Percentiles rank a stretch among this genome's conserved stretches.
These are phyloP conservation scores for Mycena vitilis DNA, from an alignment of 768 basidiomycete species.

Conservation along the genomic window DNA sequence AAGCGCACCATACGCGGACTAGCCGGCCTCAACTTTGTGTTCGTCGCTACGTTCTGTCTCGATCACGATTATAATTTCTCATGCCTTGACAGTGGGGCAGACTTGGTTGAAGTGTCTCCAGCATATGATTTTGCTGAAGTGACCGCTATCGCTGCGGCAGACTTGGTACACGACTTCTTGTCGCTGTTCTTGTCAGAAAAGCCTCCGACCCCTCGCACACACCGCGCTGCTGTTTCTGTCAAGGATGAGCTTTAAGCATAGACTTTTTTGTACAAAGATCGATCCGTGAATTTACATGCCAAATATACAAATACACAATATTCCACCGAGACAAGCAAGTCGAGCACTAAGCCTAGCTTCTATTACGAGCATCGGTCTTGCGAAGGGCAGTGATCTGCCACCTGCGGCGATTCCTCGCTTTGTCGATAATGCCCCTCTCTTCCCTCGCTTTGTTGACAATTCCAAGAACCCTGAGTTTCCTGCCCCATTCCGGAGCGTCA, in stretches of 20 bases:
- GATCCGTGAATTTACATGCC: background rate
- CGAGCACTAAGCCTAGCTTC: conserved; percentile 9
- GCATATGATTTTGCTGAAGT: conserved; percentile 79
- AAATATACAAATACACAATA: conserved; percentile 15
- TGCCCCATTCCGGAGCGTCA: conserved; percentile 68
- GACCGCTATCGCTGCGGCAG: conserved; percentile 76
- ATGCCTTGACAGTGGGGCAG: conserved; percentile 63
- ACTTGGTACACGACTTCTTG: conserved; percentile 76
- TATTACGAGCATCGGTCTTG: conserved; percentile 36
- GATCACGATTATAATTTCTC: background rate
- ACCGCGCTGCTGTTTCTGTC: conserved; percentile 32
- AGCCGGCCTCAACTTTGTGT: conserved; percentile 85
- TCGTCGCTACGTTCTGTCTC: conserved; percentile 39
- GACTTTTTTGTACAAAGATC: background rate
- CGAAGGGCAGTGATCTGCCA: conserved; percentile 64
- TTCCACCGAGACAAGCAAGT: background rate
- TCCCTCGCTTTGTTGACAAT: conserved; percentile 54
- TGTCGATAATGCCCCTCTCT: conserved; percentile 43
- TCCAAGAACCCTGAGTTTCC: conserved; percentile 67
- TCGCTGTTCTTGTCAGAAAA: conserved; percentile 64
- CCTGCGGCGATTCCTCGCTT: conserved; percentile 52
- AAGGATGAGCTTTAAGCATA: conserved; percentile 44
- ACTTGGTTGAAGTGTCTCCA: conserved; percentile 80
- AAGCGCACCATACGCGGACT: conserved; percentile 86
- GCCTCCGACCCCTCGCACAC: conserved; percentile 46